Base-by-base conservation (phyloP, 2,329 filamentous ascomycete genomes). In the Dryadomyces sulphureus region DNA sequence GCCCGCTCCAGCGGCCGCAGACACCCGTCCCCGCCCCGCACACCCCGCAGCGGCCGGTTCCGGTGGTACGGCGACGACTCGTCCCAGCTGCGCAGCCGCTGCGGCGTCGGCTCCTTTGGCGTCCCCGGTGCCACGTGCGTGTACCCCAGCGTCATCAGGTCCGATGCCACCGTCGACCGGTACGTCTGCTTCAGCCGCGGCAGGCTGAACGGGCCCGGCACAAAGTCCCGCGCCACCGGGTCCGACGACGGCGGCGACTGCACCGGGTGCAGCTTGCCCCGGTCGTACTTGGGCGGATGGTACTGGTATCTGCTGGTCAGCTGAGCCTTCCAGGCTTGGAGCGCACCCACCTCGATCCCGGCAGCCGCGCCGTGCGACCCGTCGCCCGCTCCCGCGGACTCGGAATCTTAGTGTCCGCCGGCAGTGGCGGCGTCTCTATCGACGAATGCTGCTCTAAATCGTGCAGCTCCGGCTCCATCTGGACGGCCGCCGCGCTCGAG, bases 51-150 rank as follows among this genome's bases (percentile, higher is more conserved):
- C 5, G 85, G 83, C 56, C 92, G 76, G 64, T 94, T 94, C 68
- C 88, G 86, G 71, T 89, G 89, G 67, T 98, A 98, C 2, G 90
- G 92, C 7, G 86, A 94, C 45, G 82, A 84, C 55, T 82, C 89
- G 50, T 90, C 83, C 92, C 92, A 98, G 56, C 75, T 67, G 48
- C 92, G 78, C 55, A 96, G 68, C 51, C 85, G 79, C 50, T 86
- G 77, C 45, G 67, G 63, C n/a, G 63, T 61, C 30, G 58, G 55
- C 54, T 60, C 72, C 59, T 67, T 60, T 11, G 61, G 70, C 7
- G 81, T 83, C 49, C 88, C 89, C 0, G 89, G 89, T 1, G 87
- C 84, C 45, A 69, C 77, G 68, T 98, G 92, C 47, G 77, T 75
- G 68, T 98, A 98, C 55, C 83, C 79, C 57, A 98, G 73, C 41